Base-by-base conservation (phyloP, 768 basidiomycete genomes). In the Kwoniella sp. region DNA sequence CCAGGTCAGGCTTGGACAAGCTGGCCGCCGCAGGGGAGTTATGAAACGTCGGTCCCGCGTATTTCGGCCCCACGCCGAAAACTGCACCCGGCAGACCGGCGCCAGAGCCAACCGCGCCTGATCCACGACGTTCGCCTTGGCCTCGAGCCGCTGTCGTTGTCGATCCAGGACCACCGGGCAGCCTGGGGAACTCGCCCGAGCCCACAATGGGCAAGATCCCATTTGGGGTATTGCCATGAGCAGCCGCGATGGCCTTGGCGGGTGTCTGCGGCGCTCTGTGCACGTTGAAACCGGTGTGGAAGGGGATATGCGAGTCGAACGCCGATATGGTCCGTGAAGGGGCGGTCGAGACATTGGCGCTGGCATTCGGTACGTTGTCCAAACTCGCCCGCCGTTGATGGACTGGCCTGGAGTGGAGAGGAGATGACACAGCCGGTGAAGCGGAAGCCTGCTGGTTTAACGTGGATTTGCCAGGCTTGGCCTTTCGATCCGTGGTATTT, bases 11-110 rank as follows among this genome's bases (percentile, higher is more conserved):
- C 45, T 64, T 64, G 7, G 65, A 57, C 27, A 70, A 41, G 7
- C 50, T 54, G 14, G 49, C 38, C 22, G 60, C 65, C 28, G 56
- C 53, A 40, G 68, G 68, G 2, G 65, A 64, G 46, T 67, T 67
- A 39, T 70, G 68, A 42, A 67, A 67, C 0, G 60, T 62, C 39
- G 68, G 65, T 7, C 65, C 65, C 14, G 68, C 68, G 38, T 70
- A 70, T 45, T 57, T 60, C 17, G 45, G 28, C 12, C 60, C 49
- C 19, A 46, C 12, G 2, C 45, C 46, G 14, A 39, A 31, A 46
- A 20, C 29, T 9, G 31, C 41, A 17, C 19, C n/a, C 4, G 28
- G 22, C 5, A 15, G 27, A 8, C 11, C 20, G 14, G 26, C 12
- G 28, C 20, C 14, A 14, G 25, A 15, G 15, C 17, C 17, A 11